Evolutionary conservation across 202 grass and related monocot genomes (phyloP), one percentile per base, ranked within the genome.

Genomic region (Zizania palustris): DNA sequence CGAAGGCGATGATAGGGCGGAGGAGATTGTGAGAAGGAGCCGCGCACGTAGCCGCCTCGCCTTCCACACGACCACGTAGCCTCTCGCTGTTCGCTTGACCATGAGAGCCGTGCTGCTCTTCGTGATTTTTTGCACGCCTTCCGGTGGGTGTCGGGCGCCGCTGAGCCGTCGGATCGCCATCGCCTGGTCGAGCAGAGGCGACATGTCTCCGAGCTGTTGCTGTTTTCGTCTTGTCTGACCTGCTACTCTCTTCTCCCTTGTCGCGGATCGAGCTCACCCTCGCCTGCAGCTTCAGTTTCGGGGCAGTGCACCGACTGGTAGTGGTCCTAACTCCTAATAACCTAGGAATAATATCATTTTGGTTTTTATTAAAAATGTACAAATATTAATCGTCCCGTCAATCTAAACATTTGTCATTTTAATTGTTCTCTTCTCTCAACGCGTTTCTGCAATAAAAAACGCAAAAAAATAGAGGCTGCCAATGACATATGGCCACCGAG

Each of bases 1-100:
- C 1, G 19, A 13, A 34, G 55, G 42, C 44, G 60, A 65, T 59
- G n/a, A 72, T 13, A 28, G 28, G 28, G 28, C 28, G 28, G 28
- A 28, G 28, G 28, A 28, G 28, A 28, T 72, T 84, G 77, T 81
- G 85, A 80, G 82, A 75, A 78, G 76, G 83, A 83, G 60, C 19
- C 48, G 66, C 39, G 86, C 90, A 88, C 90, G 90, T 92, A 88
- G 83, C 79, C 60, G 58, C 70, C 70, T 74, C 55, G 44, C 6
- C 69, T 11, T 88, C 89, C 89, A 88, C 90, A 88, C 20, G 82
- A 75, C 58, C 75, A 50, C 72, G 49, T 35, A 58, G 11, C 6
- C 22, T 9, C n/a, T 9, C 51, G 51, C 51, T 55, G 51, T 55
- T 55, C 6, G 19, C 5, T 33, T 75, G 53, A 14, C 63, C 54